A percentile compares a stretch with the other conserved stretches of the same genome.
Conservation (phyloP, 208 protist species). For the Tritrichomonas musculus region DNA sequence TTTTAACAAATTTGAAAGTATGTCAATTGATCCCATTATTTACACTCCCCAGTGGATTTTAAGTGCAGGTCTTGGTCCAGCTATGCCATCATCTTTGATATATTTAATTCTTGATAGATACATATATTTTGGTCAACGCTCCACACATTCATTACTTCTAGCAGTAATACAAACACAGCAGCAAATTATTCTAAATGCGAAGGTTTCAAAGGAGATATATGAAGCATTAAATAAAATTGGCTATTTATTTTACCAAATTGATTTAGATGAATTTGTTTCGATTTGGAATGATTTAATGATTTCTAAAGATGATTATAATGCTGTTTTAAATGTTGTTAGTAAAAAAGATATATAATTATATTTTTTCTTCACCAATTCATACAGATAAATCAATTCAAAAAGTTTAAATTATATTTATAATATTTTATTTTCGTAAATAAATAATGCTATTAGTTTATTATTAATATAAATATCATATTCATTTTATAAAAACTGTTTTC, state of each 20-base stretch:
- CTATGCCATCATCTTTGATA: not conserved
- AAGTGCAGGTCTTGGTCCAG: not conserved
- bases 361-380: no score
- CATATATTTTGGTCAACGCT: not conserved
- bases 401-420: no score
- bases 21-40: not conserved
- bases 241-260: not conserved
- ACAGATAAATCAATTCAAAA: no score
- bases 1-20: not conserved
- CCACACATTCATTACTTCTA: not conserved
- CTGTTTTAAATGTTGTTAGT: not conserved
- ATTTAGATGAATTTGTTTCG: not conserved
- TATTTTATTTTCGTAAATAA: no score
- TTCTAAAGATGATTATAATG: not conserved
- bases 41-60: not conserved
- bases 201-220: not conserved
- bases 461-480: no score
- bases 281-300: not conserved
- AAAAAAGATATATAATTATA: no score
- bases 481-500: no score
- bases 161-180: not conserved
- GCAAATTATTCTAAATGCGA: not conserved
- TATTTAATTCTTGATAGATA: not conserved
- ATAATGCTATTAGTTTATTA: no score
- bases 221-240: not conserved